Evolutionary conservation across 75 land plant genomes (phyloP), one percentile per base, ranked within the genome.

Genomic region (Pinus tabuliformis): DNA sequence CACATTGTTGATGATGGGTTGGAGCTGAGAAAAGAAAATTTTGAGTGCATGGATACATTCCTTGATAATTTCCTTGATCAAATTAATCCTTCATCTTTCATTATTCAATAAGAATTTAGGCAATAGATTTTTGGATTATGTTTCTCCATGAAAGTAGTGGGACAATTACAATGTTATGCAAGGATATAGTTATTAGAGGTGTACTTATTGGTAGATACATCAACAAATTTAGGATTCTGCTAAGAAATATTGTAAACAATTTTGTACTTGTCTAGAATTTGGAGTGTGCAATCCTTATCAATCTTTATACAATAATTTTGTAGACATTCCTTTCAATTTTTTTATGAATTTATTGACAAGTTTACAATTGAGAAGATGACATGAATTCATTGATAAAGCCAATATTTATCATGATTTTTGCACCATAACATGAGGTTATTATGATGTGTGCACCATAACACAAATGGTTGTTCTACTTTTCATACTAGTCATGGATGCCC

Each of bases 1-100:
- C 99, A 97, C 65, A 84, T 77, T 58, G 99, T 97, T n/a, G 99
- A 97, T 84, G 99, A 97, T 86, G 99, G 99, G n/a, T 84, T 97
- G 68, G 99, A 97, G 80, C 85, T 97, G 20, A 82, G 99, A 70
- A 97, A 97, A 77, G 99, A 90, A 58, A 98, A 95, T 54, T 97
- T 97, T 83, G 99, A 97, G 83, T 97, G 99, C 81, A 92, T 97
- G 52, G 99, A 97, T 70, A 97, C 99, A 28, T 81, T 97, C 73
- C 86, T 97, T 26, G 99, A 97, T 63, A 91, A 85, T 81, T 97
- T 97, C 83, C 93, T 92, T 73, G 95, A 97, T 79, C 98, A 92
- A 83, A 88, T 97, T 74, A 88, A 97, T 72, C 93, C 95, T 63
- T 92, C 97, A 54, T 85, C 90, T 74, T 97, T 97, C 77, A 94